phyloP scores from a whole-genome alignment of 495 filamentous ascomycete species.

The Hypomontagnella submonticulosa region DNA sequence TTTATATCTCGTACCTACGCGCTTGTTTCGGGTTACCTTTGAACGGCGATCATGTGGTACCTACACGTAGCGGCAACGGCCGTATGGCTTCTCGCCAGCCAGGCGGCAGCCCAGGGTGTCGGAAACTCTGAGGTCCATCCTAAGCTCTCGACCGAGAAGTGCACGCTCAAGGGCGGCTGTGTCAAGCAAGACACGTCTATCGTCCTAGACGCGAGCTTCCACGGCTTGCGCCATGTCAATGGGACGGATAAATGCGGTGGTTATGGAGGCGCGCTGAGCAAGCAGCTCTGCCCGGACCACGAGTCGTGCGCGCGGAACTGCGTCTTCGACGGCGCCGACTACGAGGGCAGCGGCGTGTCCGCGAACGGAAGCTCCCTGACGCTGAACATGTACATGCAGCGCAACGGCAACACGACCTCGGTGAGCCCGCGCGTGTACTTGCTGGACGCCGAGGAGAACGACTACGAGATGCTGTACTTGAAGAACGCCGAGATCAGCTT shows the following conservation, averaged over 20 bases:
- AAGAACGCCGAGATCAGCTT: conserved; percentile 74
- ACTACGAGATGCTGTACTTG: conserved; percentile 70
- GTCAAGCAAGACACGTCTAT: conserved; percentile 62
- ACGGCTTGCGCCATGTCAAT: conserved; percentile 65
- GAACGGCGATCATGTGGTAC: conserved; percentile 23
- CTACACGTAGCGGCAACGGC: conserved; percentile 8
- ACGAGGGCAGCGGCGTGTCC: conserved; percentile 67
- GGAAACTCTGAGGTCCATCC: conserved; percentile 58
- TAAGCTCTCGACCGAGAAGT: conserved; percentile 66
- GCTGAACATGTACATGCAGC: conserved; percentile 66
- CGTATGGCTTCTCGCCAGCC: conserved; percentile 19
- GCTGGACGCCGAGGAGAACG: conserved; percentile 57
- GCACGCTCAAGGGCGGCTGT: conserved; percentile 64
- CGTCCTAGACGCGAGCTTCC: conserved; percentile 74
- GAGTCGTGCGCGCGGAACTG: conserved; percentile 67
- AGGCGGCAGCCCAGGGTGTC: conserved; percentile 27
- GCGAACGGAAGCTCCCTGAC: conserved; percentile 65
- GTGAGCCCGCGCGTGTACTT: conserved; percentile 72
- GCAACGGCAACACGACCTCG: conserved; percentile 52
- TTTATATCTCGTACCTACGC: conserved; percentile 11
- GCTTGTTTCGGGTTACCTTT: not conserved
- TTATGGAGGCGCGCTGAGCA: conserved; percentile 54
- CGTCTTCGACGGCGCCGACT: conserved; percentile 70
- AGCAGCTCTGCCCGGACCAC: conserved; percentile 64
- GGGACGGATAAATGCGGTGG: conserved; percentile 62